Base-by-base conservation (phyloP, 805 yeast genomes). In the Sugiyamaella smithiae region DNA sequence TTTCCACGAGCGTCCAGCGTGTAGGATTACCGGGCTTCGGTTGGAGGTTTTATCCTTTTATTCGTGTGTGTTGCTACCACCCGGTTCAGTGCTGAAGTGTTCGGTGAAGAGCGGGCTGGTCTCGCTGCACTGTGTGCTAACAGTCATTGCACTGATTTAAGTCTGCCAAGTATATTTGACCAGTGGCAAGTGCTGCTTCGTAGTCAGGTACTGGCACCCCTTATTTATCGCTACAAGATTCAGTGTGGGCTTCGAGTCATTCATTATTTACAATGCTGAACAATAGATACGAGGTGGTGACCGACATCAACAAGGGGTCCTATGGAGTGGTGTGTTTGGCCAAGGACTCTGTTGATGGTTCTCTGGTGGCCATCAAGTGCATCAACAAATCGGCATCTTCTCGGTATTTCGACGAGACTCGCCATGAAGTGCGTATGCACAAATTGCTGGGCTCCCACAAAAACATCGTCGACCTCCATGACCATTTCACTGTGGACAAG, bases 321-420 rank as follows among this genome's bases (percentile, higher is more conserved):
- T 91, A 88, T 66, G 98, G 98, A 44, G 77, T 85, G 41, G 98
- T 91, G 6, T 82, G 95, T 1, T 74, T 91, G 22, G 97, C 96
- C 7, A 82, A 81, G 59, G 96, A 91, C 65, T 57, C 67, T 3
- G 43, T 58, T 19, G 73, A 75, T 22, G 67, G 71, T 32, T 69
- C 72, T 48, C 67, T 85, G 42, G 95, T 86, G 24, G 98, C 97
- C 2, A 81, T 91, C 52, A 90, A 91, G 68, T 87, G 86, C 63
- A 84, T 89, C 42, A 23, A 46, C 33, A 37, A 42, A 14, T 37
- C 45, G 16, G 49, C 43, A 7, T 12, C 46, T 16, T 24, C 50
- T 36, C 38, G 52, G 24, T 43, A 37, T 5, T 26, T 33, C 14
- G 55, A 53, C 9, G 65, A 62, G 22, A 59, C 57, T 17, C 46